Evolutionary conservation across 371 early-diverging fungal species (phyloP), one percentile per base, ranked within the genome.

Genomic region (Apophysomyces elegans): DNA sequence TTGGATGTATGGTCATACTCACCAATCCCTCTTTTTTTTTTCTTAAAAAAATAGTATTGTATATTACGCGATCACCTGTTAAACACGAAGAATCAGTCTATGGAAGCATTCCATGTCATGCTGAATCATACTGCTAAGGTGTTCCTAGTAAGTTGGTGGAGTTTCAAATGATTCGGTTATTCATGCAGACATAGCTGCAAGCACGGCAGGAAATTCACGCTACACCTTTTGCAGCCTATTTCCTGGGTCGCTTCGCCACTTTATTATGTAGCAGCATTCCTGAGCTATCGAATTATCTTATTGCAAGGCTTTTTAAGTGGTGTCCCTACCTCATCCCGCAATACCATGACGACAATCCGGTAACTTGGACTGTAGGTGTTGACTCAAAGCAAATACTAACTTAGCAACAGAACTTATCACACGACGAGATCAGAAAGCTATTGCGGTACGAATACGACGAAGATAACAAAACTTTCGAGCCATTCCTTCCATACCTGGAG

Each of bases 291-390:
- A 86, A 87, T 7, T 85, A 93, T 44, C 11, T 41, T 13, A 41
- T 41, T 41, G 41, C 41, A 41, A 3, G 41, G 8, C 69, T 95
- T 43, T 76, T 84, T 56, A 93, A 93, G 64, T 86, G 91, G 45
- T 95, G 95, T 64, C 91, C 90, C 1, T 93, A 90, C 63, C 67
- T 91, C 6, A 83, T 91, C 7, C 96, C 96, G 0, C 72, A 80
- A 50, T 95, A 91, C 61, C 73, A 78, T 39, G 79, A 76, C 43
- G 79, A 78, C 47, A 75, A 79, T 38, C 69, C 78, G 32, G 91
- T 90, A 85, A 70, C 84, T 50, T 1, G 0, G 16, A 21, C 35
- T 5, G 21, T 21, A 13, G 5, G 21, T 9, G 11, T 18, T 18
- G 16, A 4, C 9, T 12, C 54, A 32, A 50, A 50, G 8, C 7